Evolutionary conservation across 306 rosid species (phyloP).

Genomic region (Sechiopsis laciniata): DNA sequence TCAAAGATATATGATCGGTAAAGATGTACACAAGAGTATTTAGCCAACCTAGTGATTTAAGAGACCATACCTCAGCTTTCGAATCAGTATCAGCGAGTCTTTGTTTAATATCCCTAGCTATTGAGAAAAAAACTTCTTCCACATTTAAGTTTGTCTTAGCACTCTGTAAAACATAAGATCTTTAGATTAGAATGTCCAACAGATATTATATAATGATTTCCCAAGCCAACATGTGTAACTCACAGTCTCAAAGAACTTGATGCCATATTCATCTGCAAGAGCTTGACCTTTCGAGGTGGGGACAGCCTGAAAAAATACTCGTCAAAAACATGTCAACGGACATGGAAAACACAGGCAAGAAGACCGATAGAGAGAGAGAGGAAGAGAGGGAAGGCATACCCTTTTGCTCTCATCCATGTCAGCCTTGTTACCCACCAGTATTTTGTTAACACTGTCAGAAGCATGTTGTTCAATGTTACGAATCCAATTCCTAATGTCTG

Average conservation of each 20-base stretch:
- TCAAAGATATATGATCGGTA: background rate
- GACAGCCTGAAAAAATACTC: constrained; percentile 56
- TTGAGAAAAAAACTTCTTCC: constrained; percentile 94
- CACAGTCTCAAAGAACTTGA: constrained; percentile 92
- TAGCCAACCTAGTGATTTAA: background rate
- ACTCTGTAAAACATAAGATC: constrained; percentile 52
- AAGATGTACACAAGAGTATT: background rate
- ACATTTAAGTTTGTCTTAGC: constrained; percentile 92
- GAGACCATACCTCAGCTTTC: constrained; percentile 61
- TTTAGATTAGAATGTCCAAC: constrained; percentile 26
- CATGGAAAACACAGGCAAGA: constrained; percentile 15
- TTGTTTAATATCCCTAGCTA: constrained; percentile 94
- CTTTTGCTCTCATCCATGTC: constrained; percentile 99
- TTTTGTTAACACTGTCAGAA: constrained; percentile 95
- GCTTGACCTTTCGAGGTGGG: constrained; percentile 95
- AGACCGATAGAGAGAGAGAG: background rate
- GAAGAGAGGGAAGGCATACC: constrained; percentile 34
- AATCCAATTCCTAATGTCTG: constrained; percentile 96
- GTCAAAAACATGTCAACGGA: constrained; percentile 21
- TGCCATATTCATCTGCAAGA: constrained; percentile 91
- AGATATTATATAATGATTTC: constrained; percentile 12
- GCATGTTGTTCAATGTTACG: constrained; percentile 98
- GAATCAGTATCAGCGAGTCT: constrained; percentile 88
- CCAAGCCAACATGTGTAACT: constrained; percentile 32
- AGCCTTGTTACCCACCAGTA: constrained; percentile 92